Base-by-base conservation (phyloP, 495 filamentous ascomycete species). In the Penicillium psychrofluorescens region DNA sequence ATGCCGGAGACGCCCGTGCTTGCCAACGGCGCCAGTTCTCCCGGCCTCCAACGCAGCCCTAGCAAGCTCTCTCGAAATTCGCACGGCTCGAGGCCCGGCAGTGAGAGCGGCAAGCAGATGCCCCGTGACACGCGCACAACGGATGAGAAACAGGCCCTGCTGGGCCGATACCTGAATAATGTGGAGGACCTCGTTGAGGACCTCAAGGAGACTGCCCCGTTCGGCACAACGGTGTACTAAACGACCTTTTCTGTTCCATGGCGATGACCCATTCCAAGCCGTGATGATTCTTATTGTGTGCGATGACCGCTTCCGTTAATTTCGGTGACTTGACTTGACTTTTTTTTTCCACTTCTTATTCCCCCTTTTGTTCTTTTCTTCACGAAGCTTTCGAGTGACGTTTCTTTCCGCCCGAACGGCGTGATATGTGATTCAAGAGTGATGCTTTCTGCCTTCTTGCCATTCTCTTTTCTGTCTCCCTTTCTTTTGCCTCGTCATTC, bases 131-230 rank as follows among this genome's bases (percentile, higher is more conserved):
- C 83, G 12, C 74, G 79, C 46, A 84, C 78, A 7, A 91, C 88
- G 22, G 85, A 88, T 52, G 86, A 94, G 62, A 98, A 98, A 70
- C 90, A 95, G 68, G 73, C 71, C 35, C 60, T 90, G 50, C 71
- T 98, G 29, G 88, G 86, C 16, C 65, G 81, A 46, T 90, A 92
- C 64, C 64, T 98, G 43, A 85, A 77, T 48, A 95, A 90, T 51
- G 92, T 97, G 31, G 89, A 95, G 46, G 89, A 91, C 54, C 67
- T 98, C 52, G 84, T 98, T 15, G 84, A 86, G 59, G 92, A 98
- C 64, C 58, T 98, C 50, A 83, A 83, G 56, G 89, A 87, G 68
- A 88, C 83, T 41, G 81, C 70, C 34, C 70, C 70, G 14, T 73
- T 73, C 42, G 70, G 70, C 22, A 64, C 67, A 9, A 68, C 67